These are phyloP conservation scores for Begonia fuchsioides DNA, from an alignment of 306 rosid genomes.

Conservation along the genomic window DNA sequence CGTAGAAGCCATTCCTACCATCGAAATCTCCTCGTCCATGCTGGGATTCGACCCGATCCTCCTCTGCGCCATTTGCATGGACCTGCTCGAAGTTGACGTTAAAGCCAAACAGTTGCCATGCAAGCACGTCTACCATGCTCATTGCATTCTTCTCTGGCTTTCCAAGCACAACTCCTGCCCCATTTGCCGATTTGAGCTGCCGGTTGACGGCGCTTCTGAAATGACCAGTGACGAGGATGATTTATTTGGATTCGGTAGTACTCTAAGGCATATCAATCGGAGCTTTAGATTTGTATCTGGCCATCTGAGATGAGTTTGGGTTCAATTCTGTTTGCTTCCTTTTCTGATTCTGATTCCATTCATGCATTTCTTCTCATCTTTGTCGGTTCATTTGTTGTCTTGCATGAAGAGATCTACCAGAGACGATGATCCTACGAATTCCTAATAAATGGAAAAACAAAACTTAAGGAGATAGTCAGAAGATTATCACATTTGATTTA, in stretches of 20 bases:
- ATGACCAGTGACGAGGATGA: constrained; percentile 28
- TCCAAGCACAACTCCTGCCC: constrained; percentile 43
- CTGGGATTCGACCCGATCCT: constrained; percentile 26
- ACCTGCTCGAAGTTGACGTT: constrained; percentile 15
- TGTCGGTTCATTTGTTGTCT: too few relatives aligned
- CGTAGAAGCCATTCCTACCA: constrained; percentile 15
- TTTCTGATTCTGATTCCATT: too few relatives aligned
- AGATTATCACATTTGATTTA: too few relatives aligned
- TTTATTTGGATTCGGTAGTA: constrained; percentile 32
- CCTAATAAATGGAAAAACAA: too few relatives aligned
- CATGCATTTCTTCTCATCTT: too few relatives aligned
- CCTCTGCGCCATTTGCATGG: constrained; percentile 55
- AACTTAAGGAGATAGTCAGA: too few relatives aligned
- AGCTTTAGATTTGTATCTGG: constrained; percentile 1
- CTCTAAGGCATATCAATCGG: constrained; percentile 38
- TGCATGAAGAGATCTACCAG: too few relatives aligned
- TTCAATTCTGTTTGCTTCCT: too few relatives aligned
- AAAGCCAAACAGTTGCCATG: constrained; percentile 55
- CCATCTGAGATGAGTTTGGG: too few relatives aligned
- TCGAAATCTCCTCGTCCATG: constrained; percentile 14
- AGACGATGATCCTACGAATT: too few relatives aligned
- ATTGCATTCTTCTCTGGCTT: constrained; percentile 70
- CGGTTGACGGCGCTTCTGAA: constrained; percentile 17
- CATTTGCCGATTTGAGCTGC: constrained; percentile 37
- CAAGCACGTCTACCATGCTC: constrained; percentile 45